Base-by-base conservation (phyloP, 305 asterid species). In the Caryopteris hybrid region DNA sequence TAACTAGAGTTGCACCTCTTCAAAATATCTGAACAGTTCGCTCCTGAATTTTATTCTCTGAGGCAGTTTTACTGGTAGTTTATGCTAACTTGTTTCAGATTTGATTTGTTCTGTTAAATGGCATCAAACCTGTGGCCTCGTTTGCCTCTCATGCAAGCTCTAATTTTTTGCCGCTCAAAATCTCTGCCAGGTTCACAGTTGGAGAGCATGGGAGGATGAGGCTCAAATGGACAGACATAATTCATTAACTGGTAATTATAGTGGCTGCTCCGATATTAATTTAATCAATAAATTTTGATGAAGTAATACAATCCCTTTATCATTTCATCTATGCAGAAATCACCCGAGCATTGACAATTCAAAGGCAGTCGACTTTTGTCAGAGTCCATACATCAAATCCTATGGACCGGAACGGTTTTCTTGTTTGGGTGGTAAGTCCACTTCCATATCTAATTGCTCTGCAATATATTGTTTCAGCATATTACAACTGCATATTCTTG, bases 191-290 rank as follows among this genome's bases (percentile, higher is more conserved):
- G 80, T 95, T 61, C 99, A 95, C 68, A 86, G 87, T 76, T 95
- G 98, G 99, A 86, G 98, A 76, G 27, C 20, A 61, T 95, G 99
- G 99, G 99, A 95, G 83, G 90, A 89, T 51, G 98, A 95, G 83
- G 99, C 99, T 80, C 96, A 74, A 47, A 60, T 82, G 89, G 95
- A 88, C 80, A 83, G 80, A 39, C 83, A 79, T 58, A 78, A 87
- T 74, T 72, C 95, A 22, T 81, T 94, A 80, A 80, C 76, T 14
- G 98, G 97, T 91, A 80, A 72, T 55, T 46, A 60, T 58, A 8
- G 12, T 14, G 12, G 34, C 17, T 8, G 11, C n/a, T 61, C 41
- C 47, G 13, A 41, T 46, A 55, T 12, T 33, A 56, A 25, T 22
- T n/a, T 12, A 59, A 46, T 52, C 46, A 33, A 20, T 18, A 17